Evolutionary conservation across 495 filamentous ascomycete species (phyloP).

Genomic region (Aspergillus kassunensis): DNA sequence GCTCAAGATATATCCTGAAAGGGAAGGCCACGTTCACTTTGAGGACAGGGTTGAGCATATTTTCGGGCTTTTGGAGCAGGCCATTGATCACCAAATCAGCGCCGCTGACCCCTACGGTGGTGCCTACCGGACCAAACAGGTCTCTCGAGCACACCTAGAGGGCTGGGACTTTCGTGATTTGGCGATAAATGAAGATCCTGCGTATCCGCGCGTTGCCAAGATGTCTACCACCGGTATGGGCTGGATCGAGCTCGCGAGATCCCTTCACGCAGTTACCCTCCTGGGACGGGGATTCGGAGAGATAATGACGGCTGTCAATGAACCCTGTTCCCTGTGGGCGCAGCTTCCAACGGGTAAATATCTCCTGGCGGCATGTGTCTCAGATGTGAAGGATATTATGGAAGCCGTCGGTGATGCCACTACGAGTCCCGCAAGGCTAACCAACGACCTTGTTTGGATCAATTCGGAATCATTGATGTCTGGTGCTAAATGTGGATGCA

Average conservation of each 20-base stretch:
- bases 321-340: conserved; percentile 21
- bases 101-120: neutral
- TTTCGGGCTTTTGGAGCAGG: conserved; percentile 22
- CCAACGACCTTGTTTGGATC: neutral
- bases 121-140: neutral
- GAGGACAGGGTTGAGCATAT: conserved; percentile 18
- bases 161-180: conserved; percentile 33
- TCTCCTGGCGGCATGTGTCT: conserved; percentile 24
- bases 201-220: conserved; percentile 19
- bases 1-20: conserved; percentile 20
- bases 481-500: neutral
- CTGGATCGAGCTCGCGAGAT: conserved; percentile 27
- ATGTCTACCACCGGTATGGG: conserved; percentile 15
- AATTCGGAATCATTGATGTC: neutral
- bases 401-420: conserved; percentile 10
- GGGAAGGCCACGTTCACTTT: conserved; percentile 3
- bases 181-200: conserved; percentile 16
- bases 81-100: conserved; percentile 23
- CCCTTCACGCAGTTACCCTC: neutral
- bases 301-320: neutral
- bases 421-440: neutral
- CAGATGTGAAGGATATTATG: conserved; percentile 26
- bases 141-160: conserved; percentile 23
- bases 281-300: neutral
- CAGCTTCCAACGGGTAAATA: conserved; percentile 19